A percentile compares a stretch with the other conserved stretches of the same genome.
These are phyloP conservation scores for Chytriomyces sp. DNA, from an alignment of 192 early-diverging fungal species.

Conservation along the genomic window DNA sequence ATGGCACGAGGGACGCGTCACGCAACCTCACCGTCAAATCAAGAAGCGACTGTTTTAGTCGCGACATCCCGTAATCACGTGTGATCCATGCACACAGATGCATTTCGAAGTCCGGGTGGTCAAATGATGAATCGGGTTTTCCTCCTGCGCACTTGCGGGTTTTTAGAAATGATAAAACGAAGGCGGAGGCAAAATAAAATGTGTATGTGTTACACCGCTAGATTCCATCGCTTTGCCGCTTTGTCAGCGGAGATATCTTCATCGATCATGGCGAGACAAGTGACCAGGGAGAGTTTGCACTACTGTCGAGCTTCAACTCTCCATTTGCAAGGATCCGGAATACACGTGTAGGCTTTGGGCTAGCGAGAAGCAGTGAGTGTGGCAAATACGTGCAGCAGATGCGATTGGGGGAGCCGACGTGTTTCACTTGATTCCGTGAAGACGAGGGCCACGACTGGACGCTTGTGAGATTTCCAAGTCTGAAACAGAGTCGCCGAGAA, in stretches of 20 bases:
- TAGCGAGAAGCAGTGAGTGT: too few relatives aligned
- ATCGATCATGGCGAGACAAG: conserved; percentile 56
- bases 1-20: neutral
- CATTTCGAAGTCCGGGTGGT: conserved; percentile 84
- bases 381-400: too few relatives aligned
- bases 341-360: conserved; percentile 35
- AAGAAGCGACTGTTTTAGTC: conserved; percentile 89
- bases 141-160: conserved; percentile 65
- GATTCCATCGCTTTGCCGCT: conserved; percentile 83
- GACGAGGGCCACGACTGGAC: conserved; percentile 61
- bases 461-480: conserved; percentile 52
- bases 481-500: conserved; percentile 49
- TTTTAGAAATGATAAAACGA: conserved; percentile 33
- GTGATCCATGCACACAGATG: conserved; percentile 60
- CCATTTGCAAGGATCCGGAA: conserved; percentile 80
- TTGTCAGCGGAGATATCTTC: conserved; percentile 86
- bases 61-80: conserved; percentile 79
- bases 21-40: conserved; percentile 73
- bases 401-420: too few relatives aligned
- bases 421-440: neutral
- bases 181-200: neutral
- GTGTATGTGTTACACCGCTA: conserved; percentile 60
- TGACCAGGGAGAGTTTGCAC: conserved; percentile 64
- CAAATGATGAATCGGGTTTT: conserved; percentile 73
- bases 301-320: conserved; percentile 73